These are phyloP conservation scores for Paecilomyces niveus DNA, from an alignment of 2,329 filamentous ascomycete species.

Conservation along the genomic window DNA sequence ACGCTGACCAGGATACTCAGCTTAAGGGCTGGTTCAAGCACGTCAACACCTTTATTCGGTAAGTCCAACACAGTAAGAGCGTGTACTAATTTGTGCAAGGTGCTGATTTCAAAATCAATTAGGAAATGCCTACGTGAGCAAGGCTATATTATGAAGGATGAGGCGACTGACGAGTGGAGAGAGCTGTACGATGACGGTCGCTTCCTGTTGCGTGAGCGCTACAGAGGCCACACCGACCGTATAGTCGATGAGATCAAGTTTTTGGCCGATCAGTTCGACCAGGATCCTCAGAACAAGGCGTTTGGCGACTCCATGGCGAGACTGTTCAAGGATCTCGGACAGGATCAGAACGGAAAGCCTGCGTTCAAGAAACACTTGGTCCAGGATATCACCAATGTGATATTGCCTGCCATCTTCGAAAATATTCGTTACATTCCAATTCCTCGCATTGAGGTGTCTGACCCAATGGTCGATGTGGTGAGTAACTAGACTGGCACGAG, in stretches of 20 bases:
- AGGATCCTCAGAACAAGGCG: conserved; percentile 76
- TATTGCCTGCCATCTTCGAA: conserved; percentile 76
- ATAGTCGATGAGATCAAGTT: conserved; percentile 88
- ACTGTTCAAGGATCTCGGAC: conserved; percentile 84
- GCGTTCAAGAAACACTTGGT: conserved; percentile 88
- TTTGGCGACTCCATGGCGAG: conserved; percentile 72
- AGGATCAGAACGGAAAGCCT: conserved; percentile 74
- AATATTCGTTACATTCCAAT: conserved; percentile 84
- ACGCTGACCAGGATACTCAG: conserved; percentile 80
- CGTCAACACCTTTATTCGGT: conserved; percentile 65
- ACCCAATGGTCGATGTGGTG: conserved; percentile 69
- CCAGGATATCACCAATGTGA: conserved; percentile 81
- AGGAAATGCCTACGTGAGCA: conserved; percentile 77
- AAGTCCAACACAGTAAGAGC: conserved; percentile 2
- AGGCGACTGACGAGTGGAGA: conserved; percentile 75
- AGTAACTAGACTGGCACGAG: conserved; percentile 6
- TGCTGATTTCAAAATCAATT: conserved; percentile 5
- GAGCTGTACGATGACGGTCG: conserved; percentile 75
- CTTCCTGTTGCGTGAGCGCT: conserved; percentile 81
- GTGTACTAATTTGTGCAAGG: not conserved
- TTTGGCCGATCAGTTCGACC: conserved; percentile 78
- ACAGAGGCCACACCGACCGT: conserved; percentile 76
- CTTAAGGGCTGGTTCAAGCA: conserved; percentile 83
- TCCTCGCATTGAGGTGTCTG: conserved; percentile 87
- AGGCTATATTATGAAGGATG: conserved; percentile 81